Evolutionary conservation across 306 rosid species (phyloP).

Genomic region (Cicer judaicum): DNA sequence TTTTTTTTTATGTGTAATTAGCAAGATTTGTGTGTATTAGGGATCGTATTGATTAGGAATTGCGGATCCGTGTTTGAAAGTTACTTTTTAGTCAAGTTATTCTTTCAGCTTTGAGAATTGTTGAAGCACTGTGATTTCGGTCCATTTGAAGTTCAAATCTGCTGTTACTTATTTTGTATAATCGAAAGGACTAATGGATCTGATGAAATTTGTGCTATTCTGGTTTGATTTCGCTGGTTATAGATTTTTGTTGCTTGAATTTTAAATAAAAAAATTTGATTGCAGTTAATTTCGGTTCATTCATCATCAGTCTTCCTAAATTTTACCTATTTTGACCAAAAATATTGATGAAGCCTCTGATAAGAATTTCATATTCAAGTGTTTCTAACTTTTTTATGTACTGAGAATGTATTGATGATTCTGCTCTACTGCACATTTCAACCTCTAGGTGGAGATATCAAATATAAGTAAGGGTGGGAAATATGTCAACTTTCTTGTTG

Average conservation of each 20-base stretch:
- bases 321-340: too few relatives aligned
- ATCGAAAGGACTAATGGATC: constrained; percentile 48
- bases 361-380: constrained; percentile 37
- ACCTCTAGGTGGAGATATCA: neutral
- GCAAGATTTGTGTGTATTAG: neutral
- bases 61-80: constrained; percentile 47
- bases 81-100: constrained; percentile 39
- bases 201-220: constrained; percentile 36
- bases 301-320: neutral
- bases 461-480: neutral
- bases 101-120: constrained; percentile 34
- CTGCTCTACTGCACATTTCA: constrained; percentile 19
- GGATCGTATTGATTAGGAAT: constrained; percentile 24
- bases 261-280: neutral
- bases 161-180: constrained; percentile 2
- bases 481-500: constrained; percentile 19
- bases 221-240: constrained; percentile 31
- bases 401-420: neutral
- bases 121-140: constrained; percentile 31
- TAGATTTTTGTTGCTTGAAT: constrained; percentile 12
- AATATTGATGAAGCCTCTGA: constrained; percentile 9
- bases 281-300: constrained; percentile 15
- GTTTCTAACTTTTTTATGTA: neutral
- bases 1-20: neutral
- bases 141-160: constrained; percentile 27